phyloP scores from a whole-genome alignment of 257 asterid species.

The Datura wrightii region DNA sequence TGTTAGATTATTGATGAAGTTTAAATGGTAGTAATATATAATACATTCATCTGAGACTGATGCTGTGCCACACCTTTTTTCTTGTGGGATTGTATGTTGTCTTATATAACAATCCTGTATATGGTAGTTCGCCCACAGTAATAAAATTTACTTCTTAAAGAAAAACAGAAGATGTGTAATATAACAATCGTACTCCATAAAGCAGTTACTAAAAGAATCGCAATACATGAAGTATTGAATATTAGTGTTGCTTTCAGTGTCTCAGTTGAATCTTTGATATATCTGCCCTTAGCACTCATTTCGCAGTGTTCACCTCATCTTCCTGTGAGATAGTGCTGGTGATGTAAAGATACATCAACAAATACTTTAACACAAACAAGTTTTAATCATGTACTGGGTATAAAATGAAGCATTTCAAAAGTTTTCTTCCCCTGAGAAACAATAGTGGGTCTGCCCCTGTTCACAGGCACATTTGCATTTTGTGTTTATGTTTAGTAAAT shows the following conservation, averaged over 20 bases:
- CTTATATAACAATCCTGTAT: not conserved
- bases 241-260: not conserved
- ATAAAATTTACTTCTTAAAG: not conserved
- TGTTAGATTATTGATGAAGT: not conserved
- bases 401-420: not conserved
- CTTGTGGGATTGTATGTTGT: not conserved
- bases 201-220: not conserved
- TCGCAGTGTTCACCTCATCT: not conserved
- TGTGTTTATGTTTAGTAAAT: constrained; percentile 8
- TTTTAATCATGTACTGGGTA: not conserved
- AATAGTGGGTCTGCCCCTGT: not conserved
- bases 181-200: not conserved
- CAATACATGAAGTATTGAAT: not conserved
- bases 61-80: not conserved
- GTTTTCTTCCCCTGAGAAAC: not conserved
- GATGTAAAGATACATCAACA: not conserved
- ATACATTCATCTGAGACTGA: not conserved
- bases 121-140: not conserved
- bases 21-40: not conserved
- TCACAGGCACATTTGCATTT: not conserved
- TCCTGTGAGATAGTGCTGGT: not conserved
- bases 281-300: not conserved
- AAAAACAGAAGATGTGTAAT: not conserved
- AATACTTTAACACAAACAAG: not conserved
- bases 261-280: not conserved